These are phyloP conservation scores for Saccharata proteae DNA, from an alignment of 2,329 filamentous ascomycete species.

Conservation along the genomic window DNA sequence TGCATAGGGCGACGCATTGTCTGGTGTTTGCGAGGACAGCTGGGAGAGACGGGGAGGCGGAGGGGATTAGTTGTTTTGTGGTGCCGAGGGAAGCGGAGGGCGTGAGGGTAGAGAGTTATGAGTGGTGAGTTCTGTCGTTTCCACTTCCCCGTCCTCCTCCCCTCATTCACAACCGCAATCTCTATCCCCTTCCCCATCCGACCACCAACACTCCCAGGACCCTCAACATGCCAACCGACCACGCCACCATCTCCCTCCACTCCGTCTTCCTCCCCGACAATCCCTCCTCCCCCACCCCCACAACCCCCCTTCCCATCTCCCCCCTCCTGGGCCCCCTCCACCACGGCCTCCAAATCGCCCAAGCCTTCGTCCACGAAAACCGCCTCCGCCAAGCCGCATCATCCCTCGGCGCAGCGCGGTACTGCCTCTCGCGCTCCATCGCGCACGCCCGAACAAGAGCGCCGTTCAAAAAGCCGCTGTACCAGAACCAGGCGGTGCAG, in stretches of 20 bases:
- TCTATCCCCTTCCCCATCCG: not conserved
- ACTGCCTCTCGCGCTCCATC: slow-evolving; percentile 46
- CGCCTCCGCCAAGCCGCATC: slow-evolving; percentile 52
- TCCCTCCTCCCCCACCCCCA: slow-evolving; percentile 44
- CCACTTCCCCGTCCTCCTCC: not conserved
- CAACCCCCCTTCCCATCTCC: slow-evolving; percentile 43
- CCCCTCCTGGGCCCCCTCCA: slow-evolving; percentile 42
- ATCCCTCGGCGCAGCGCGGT: slow-evolving; percentile 46
- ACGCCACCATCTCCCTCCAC: slow-evolving; percentile 47
- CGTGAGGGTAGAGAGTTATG: slow-evolving; percentile 43
- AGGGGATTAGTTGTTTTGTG: slow-evolving; percentile 50
- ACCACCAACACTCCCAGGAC: slow-evolving; percentile 28
- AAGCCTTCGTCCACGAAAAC: slow-evolving; percentile 56
- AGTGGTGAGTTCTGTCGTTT: slow-evolving; percentile 31
- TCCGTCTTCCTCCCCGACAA: slow-evolving; percentile 44
- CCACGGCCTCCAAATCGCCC: slow-evolving; percentile 44
- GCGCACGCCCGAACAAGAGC: slow-evolving; percentile 42
- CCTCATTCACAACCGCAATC: no score
- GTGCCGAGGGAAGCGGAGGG: slow-evolving; percentile 42
- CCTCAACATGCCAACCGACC: slow-evolving; percentile 55
- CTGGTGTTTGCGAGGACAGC: slow-evolving; percentile 49
- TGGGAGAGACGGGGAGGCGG: slow-evolving; percentile 39
- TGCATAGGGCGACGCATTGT: slow-evolving; percentile 50
- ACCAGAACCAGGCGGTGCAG: slow-evolving; percentile 50
- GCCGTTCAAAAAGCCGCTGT: slow-evolving; percentile 45